Evolutionary conservation across 177 flowering plant species (phyloP).

Genomic region (Vitis hybrid): DNA sequence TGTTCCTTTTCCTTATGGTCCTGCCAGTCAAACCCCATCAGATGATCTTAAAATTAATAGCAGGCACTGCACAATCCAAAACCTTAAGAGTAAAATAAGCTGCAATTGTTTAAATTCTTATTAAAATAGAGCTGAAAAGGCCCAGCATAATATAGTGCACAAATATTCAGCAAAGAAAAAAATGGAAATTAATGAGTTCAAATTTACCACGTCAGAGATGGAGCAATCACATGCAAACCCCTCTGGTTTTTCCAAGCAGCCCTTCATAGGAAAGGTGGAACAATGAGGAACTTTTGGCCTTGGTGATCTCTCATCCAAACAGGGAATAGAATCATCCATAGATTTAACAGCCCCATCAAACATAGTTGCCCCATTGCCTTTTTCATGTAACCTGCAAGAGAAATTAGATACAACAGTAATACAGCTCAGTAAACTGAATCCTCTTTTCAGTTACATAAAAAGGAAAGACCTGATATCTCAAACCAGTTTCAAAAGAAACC

Average conservation of each 20-base stretch:
- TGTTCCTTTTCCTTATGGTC: conserved; percentile 45
- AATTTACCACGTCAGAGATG: conserved; percentile 57
- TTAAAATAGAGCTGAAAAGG: neutral
- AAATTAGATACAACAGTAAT: neutral
- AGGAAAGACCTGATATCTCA: neutral
- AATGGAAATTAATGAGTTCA: neutral
- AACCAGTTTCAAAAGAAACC: conserved; percentile 33
- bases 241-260: conserved; percentile 59
- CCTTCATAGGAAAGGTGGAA: conserved; percentile 36
- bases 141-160: neutral
- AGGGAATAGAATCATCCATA: conserved; percentile 13
- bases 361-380: conserved; percentile 40
- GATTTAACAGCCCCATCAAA: conserved; percentile 7
- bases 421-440: neutral
- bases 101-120: neutral
- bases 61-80: neutral
- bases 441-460: neutral
- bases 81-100: neutral
- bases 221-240: conserved; percentile 77
- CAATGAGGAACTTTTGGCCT: conserved; percentile 66
- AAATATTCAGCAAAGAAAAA: neutral
- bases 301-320: conserved; percentile 29
- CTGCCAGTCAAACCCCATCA: conserved; percentile 34
- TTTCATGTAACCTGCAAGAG: conserved; percentile 62
- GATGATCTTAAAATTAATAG: neutral